These are phyloP conservation scores for Aureobasidium sp. DNA, from an alignment of 2,329 filamentous ascomycete genomes.

Conservation along the genomic window DNA sequence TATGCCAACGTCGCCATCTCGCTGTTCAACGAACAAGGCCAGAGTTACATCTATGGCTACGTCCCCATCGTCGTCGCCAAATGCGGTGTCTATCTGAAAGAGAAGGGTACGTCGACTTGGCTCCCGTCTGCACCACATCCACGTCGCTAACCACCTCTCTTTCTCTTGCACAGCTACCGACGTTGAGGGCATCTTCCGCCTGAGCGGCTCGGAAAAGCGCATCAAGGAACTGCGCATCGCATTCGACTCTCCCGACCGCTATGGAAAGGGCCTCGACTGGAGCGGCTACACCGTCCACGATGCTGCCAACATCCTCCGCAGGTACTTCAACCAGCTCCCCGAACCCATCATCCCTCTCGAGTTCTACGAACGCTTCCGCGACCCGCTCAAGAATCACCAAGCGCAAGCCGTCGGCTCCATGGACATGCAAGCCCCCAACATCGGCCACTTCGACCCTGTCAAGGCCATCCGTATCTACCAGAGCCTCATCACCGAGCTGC, in stretches of 20 bases:
- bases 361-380: constrained; percentile 84
- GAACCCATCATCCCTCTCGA: constrained; percentile 94
- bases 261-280: constrained; percentile 96
- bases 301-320: constrained; percentile 88
- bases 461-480: constrained; percentile 80
- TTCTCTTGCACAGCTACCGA: constrained; percentile 82
- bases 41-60: constrained; percentile 97
- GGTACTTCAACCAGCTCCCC: constrained; percentile 92
- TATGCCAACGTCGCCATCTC: constrained; percentile 99
- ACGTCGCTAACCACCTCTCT: constrained; percentile 5
- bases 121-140: neutral
- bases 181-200: constrained; percentile 90
- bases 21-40: constrained; percentile 80
- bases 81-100: constrained; percentile 93
- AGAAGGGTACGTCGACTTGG: constrained; percentile 65
- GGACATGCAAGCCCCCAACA: constrained; percentile 57
- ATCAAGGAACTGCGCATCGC: constrained; percentile 92
- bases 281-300: constrained; percentile 97
- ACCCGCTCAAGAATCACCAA: constrained; percentile 67
- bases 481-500: constrained; percentile 82
- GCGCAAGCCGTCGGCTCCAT: constrained; percentile 62
- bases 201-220: constrained; percentile 92
- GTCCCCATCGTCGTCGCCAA: constrained; percentile 98
- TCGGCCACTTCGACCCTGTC: constrained; percentile 66
- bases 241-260: constrained; percentile 91